Evolutionary conservation across 805 yeast species (phyloP), one percentile per base, ranked within the genome.

Genomic region (Barnettozyma californica): DNA sequence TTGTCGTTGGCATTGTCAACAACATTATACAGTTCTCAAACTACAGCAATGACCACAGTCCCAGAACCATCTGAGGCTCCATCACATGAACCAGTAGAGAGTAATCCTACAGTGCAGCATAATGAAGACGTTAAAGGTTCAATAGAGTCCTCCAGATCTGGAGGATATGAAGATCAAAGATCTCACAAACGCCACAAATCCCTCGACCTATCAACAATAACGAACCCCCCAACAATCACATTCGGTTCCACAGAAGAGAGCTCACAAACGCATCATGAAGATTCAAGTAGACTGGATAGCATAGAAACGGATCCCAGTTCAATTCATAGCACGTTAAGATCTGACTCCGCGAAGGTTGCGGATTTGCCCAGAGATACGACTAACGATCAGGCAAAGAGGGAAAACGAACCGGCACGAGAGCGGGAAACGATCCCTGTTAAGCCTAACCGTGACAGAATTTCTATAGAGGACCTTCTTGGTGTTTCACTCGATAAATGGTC

Each of bases 401-500:
- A 20, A 11, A 20, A 11, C 16, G 27, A 43, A n/a, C 11, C 33
- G 14, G 14, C n/a, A 11, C 16, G 16, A 9, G 16, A 29, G 5
- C 33, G 11, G 14, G 33, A 4, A 9, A 5, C 33, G 16, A 29
- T 3, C 33, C 16, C 11, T 9, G 16, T 29, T 13, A 5, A 26
- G 33, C 16, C 21, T 18, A 18, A 13, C n/a, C 27, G 27, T 21
- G 29, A 3, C 18, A 20, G 13, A n/a, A 23, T 38, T 7, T 38
- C 41, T 6, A 21, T 38, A 23, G 47, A 42, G 19, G 40, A 46
- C 10, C 25, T 49, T 21, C 23, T 49, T 9, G 52, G 52, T 2
- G 19, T 49, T 2, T 40, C 45, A n/a, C 23, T 37, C 14, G 45
- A 41, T 26, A 13, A 45, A 25, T 69, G 73, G 73, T 71, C 73